These are phyloP conservation scores for Solanum rostratum DNA, from an alignment of 257 asterid genomes.

Conservation along the genomic window DNA sequence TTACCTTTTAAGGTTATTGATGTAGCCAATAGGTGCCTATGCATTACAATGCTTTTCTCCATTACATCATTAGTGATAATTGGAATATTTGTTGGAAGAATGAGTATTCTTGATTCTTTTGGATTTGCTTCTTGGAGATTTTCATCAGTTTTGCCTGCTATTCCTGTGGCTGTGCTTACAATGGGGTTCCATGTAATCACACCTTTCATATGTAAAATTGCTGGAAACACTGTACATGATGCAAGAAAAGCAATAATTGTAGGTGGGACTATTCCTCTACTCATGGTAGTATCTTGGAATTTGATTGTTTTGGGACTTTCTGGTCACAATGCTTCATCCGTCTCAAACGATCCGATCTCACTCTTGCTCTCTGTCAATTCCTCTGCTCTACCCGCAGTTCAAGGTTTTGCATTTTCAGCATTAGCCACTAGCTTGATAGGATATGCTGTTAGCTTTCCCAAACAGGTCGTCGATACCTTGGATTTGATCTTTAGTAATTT, in stretches of 20 bases:
- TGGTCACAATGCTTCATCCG: conserved; percentile 4
- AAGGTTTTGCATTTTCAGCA: conserved; percentile 29
- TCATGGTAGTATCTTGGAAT: conserved; percentile 28
- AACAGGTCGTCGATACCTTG: conserved; percentile 21
- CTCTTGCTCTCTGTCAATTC: conserved; percentile 25
- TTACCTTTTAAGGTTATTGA: conserved; percentile 21
- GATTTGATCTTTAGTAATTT: conserved; percentile 10
- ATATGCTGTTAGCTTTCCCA: conserved; percentile 26
- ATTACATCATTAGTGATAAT: conserved; percentile 15
- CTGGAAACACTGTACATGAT: conserved; percentile 19
- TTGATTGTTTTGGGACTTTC: conserved; percentile 25
- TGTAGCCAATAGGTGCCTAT: conserved; percentile 16
- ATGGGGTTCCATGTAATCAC: conserved; percentile 31
- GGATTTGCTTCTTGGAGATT: conserved; percentile 16
- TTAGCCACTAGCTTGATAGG: conserved; percentile 30
- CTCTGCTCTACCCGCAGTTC: conserved; percentile 24
- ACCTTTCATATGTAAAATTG: conserved; percentile 28
- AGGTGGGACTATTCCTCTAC: conserved; percentile 23
- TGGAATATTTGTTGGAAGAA: conserved; percentile 20
- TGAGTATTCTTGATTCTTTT: conserved; percentile 18
- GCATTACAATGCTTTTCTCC: conserved; percentile 23
- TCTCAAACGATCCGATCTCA: conserved; percentile 17
- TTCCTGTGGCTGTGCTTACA: conserved; percentile 30
- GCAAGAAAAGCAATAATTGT: conserved; percentile 23
- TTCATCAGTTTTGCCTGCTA: conserved; percentile 25